A percentile compares a stretch with the other conserved stretches of the same genome.
Evolutionary conservation across 441 rosid genomes (phyloP).

Genomic region (Croton setiger): DNA sequence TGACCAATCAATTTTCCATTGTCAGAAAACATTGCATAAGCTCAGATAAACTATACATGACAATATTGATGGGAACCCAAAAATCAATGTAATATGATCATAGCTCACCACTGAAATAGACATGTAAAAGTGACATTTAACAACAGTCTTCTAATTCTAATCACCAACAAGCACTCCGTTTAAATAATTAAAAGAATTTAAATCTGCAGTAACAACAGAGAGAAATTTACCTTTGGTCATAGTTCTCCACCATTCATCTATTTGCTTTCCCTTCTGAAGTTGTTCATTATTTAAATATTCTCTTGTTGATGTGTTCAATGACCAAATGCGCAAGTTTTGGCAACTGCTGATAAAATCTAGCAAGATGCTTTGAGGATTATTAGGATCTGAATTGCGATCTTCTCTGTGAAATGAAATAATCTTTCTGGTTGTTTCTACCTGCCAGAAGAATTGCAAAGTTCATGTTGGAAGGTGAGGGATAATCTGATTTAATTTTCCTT

Average conservation of each 20-base stretch:
- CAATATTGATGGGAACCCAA: not conserved
- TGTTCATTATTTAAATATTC: conserved; percentile 87
- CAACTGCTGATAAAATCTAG: conserved; percentile 98
- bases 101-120: conserved; percentile 10
- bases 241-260: conserved; percentile 99
- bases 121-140: conserved; percentile 1
- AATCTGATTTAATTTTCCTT: not conserved
- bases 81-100: conserved; percentile 4
- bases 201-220: conserved; percentile 17
- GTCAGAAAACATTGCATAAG: not conserved
- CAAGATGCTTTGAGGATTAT: conserved; percentile 85
- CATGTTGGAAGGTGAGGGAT: conserved; percentile 24
- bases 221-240: conserved; percentile 67
- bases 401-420: conserved; percentile 93
- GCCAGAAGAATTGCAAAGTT: conserved; percentile 34
- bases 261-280: conserved; percentile 93
- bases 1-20: not conserved
- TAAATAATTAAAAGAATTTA: not conserved
- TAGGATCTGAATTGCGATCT: conserved; percentile 85
- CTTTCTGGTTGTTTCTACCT: conserved; percentile 93
- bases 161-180: not conserved
- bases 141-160: conserved; percentile 4
- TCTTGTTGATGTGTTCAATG: conserved; percentile 82
- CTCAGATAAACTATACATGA: not conserved
- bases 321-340: conserved; percentile 94